These are phyloP conservation scores for Cercospora sp. DNA, from an alignment of 2,329 filamentous ascomycete genomes.

Conservation along the genomic window DNA sequence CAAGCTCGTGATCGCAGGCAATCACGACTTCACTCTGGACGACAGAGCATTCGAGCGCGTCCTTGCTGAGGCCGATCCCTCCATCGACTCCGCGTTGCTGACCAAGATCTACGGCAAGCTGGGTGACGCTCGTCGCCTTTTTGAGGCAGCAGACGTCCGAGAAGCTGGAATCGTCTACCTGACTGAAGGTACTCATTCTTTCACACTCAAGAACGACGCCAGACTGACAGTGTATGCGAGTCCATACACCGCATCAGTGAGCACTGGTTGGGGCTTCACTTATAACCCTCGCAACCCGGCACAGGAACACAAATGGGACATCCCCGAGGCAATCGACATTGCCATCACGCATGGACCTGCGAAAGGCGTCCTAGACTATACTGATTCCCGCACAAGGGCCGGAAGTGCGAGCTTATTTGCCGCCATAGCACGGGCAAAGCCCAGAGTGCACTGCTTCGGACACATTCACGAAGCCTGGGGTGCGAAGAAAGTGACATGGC, in stretches of 20 bases:
- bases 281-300: slow-evolving; percentile 44
- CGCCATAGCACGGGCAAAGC: slow-evolving; percentile 53
- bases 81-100: slow-evolving; percentile 6
- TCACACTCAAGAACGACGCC: slow-evolving; percentile 52
- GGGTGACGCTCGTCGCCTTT: slow-evolving; percentile 27
- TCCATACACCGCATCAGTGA: slow-evolving; percentile 55
- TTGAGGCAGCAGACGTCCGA: slow-evolving; percentile 37
- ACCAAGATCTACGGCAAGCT: slow-evolving; percentile 13
- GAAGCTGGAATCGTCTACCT: slow-evolving; percentile 54
- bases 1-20: slow-evolving; percentile 64
- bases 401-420: slow-evolving; percentile 58
- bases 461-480: slow-evolving; percentile 62
- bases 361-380: slow-evolving; percentile 51
- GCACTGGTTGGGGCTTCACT: slow-evolving; percentile 52
- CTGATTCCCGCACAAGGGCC: slow-evolving; percentile 39
- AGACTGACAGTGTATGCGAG: slow-evolving; percentile 55
- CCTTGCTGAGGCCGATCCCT: neutral
- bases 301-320: slow-evolving; percentile 45
- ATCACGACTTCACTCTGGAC: slow-evolving; percentile 62
- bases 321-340: slow-evolving; percentile 50
- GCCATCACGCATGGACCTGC: slow-evolving; percentile 64
- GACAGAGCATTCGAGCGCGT: slow-evolving; percentile 20
- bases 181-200: slow-evolving; percentile 54
- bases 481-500: slow-evolving; percentile 45
- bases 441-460: slow-evolving; percentile 61